Evolutionary conservation across 768 basidiomycete species (phyloP), one percentile per base, ranked within the genome.

Genomic region (Hortiboletus flavorubellus): DNA sequence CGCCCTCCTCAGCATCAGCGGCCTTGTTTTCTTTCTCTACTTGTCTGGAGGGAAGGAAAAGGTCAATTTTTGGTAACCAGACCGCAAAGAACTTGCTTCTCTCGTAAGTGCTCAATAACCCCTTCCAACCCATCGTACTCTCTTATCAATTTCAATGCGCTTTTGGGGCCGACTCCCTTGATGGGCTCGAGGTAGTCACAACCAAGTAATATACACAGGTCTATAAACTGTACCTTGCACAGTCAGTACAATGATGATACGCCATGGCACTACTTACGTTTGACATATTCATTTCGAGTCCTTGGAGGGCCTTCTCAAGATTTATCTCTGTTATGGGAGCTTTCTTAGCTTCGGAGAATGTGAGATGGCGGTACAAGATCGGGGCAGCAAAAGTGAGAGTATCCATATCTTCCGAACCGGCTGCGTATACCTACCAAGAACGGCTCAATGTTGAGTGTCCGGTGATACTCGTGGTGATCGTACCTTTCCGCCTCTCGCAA

Each of bases 161-260:
- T 93, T 70, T 98, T 97, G 14, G 97, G 95, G 29, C 97, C 97
- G 41, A 99, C 76, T 3, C 97, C 97, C 71, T 86, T 95, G 68
- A 97, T 93, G n/a, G 97, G 97, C 69, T 99, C 97, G 54, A 99
- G 85, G 73, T 99, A 99, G 68, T 99, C 97, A 56, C 97, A 99
- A 5, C 97, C 97, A 38, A 98, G 85, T 9, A 99, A 80, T 60
- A 99, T 89, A 67, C 96, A 99, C 5, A 99, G 78, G 62, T 99
- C 97, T 63, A 93, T 89, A 67, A 99, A 99, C 92, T 98, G 63
- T 37, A 57, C 39, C 35, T 6, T 44, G 46, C 30, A 16, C 29
- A 2, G 29, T 67, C 46, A 63, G 34, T 16, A 18, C 10, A 23
- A 37, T 14, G 18, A 34, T 6, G 26, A 46, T 49, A 21, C 8